Evolutionary conservation across 192 early-diverging fungal species (phyloP).

Genomic region (Linnemannia hyalina): DNA sequence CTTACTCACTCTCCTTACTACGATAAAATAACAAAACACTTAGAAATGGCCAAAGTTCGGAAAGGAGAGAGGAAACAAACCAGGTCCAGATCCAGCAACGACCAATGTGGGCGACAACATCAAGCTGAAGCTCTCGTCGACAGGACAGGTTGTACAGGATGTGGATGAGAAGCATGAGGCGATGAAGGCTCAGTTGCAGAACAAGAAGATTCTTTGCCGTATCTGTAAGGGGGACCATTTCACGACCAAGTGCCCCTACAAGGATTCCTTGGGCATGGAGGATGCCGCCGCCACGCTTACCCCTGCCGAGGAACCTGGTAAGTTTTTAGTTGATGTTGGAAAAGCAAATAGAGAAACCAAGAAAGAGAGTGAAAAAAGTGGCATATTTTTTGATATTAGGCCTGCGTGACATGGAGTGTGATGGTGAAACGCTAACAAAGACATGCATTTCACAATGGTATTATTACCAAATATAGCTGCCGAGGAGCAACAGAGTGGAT

Average conservation of each 20-base stretch:
- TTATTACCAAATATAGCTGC: conserved; percentile 5
- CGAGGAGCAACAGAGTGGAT: conserved; percentile 39
- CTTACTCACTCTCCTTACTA: too few species aligned
- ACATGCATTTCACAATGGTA: neutral
- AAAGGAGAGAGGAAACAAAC: conserved; percentile 75
- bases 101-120: conserved; percentile 91
- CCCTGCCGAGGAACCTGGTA: conserved; percentile 58
- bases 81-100: conserved; percentile 88
- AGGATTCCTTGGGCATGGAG: conserved; percentile 86
- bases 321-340: neutral
- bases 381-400: neutral
- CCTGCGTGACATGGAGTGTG: neutral
- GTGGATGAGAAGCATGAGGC: conserved; percentile 72
- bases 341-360: neutral
- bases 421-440: neutral
- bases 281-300: conserved; percentile 72
- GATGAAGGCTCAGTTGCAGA: conserved; percentile 68
- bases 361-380: neutral
- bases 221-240: conserved; percentile 96
- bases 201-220: conserved; percentile 90
- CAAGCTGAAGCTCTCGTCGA: conserved; percentile 81
- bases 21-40: too few species aligned
- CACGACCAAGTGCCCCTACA: conserved; percentile 96
- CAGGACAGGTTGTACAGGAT: conserved; percentile 65
- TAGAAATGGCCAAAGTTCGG: conserved; percentile 93